Base-by-base conservation (phyloP, 1,284 basidiomycete genomes). In the Puccinia hordei region DNA sequence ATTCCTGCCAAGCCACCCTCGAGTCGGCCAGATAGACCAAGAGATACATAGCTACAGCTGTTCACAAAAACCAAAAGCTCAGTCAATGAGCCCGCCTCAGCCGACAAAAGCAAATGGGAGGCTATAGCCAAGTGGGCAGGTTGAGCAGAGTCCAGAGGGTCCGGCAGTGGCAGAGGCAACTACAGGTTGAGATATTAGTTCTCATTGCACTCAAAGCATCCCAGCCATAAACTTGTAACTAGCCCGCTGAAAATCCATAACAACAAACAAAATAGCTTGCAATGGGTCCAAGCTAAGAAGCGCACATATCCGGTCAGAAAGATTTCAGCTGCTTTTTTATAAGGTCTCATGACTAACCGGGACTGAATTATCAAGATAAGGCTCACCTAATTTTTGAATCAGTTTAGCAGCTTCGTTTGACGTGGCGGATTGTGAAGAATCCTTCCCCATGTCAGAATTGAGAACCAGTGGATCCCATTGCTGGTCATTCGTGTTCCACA, bases 201-300 rank as follows among this genome's bases (percentile, higher is more conserved):
- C 9, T 59, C 1, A 41, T 55, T 44, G 49, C n/a, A 55, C 24
- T 35, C 13, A 51, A 33, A 44, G 33, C 61, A 19, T 59, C 27
- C 15, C 10, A 38, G 6, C 6, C 27, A 57, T 38, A 44, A 57
- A n/a, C 35, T 49, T 30, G 59, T 5, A 24, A 85, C 88, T 44
- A 81, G 91, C 92, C 91, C 82, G 90, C 87, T 82, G 92, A 91
- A 83, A 94, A 93, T 1, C 92, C 91, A 85, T 90, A 93, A 73
- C 92, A 88, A 65, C 93, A 91, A 53, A 90, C 90, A 74, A 93
- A 71, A 53, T 87, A 89, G 87, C 81, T 90, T 92, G 91, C 10
- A 92, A 92, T 59, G 91, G 90, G 17, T 92, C 92, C 15, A 93
- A 86, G 91, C 92, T 92, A 5, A 88, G 88, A 83, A 90, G 88